Evolutionary conservation across 768 basidiomycete species (phyloP), one percentile per base, ranked within the genome.

Genomic region (Kwoniella dendrophila): DNA sequence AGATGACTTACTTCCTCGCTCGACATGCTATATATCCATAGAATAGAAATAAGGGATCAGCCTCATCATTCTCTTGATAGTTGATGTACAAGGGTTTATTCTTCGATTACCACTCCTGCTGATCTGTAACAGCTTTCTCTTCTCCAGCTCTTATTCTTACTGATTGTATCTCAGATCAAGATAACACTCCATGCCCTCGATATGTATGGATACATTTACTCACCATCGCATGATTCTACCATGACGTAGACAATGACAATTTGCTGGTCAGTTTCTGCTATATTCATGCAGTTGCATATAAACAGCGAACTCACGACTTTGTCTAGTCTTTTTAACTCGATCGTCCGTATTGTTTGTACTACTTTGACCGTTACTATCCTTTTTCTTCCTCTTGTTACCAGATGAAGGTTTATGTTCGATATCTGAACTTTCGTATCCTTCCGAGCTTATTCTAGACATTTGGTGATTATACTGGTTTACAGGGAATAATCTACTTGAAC

Each of bases 221-320:
- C 59, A 73, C 72, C 67, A 66, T 73, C 72, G 32, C 72, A 73
- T 18, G 67, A 69, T 56, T 73, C 72, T 73, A 43, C 12, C 26
- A 27, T 12, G 20, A 26, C 16, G 10, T 11, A 43, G 22, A 66
- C 10, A 51, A 33, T 22, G 53, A 51, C 24, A 22, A 55, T n/a
- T 4, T 48, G 12, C n/a, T 22, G 18, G 24, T 8, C 6, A 22
- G 7, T 41, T 20, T 48, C 56, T 47, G 24, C 32, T n/a, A 53
- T 34, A 7, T 71, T 24, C 29, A 49, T 33, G n/a, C n/a, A n/a
- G n/a, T n/a, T n/a, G n/a, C 47, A 12, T 5, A 36, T 26, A 53
- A 34, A 34, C 10, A 66, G 20, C 18, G 18, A 18, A 66, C 72
- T 61, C 50, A 74, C 72, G 72, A 61, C 67, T 74, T 62, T 71